Conservation (phyloP, 2,329 filamentous ascomycete species). For the Microsporum ferrugineum region DNA sequence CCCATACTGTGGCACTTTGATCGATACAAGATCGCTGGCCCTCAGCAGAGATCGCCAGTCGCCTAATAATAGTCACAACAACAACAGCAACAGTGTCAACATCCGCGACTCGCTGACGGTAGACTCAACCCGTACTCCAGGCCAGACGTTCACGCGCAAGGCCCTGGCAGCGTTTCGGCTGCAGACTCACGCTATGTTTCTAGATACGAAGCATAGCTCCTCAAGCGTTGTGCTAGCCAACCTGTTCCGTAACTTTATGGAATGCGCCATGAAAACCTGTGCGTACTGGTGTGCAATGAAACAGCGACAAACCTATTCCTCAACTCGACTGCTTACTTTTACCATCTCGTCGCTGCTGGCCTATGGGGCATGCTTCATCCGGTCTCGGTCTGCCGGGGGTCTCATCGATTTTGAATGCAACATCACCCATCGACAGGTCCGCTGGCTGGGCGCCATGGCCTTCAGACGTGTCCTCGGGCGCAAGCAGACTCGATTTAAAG, state of each 20-base stretch:
- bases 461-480: slow-evolving; percentile 56
- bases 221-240: slow-evolving; percentile 58
- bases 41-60: slow-evolving; percentile 52
- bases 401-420: slow-evolving; percentile 42
- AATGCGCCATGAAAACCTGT: slow-evolving; percentile 65
- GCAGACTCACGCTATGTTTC: slow-evolving; percentile 56
- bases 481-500: slow-evolving; percentile 59
- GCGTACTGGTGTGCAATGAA: slow-evolving; percentile 49
- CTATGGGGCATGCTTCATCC: slow-evolving; percentile 42
- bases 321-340: slow-evolving; percentile 40
- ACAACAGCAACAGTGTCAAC: slow-evolving; percentile 10
- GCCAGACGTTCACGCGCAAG: slow-evolving; percentile 69
- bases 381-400: not conserved
- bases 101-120: slow-evolving; percentile 66
- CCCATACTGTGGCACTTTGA: slow-evolving; percentile 75
- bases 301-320: slow-evolving; percentile 18
- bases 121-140: slow-evolving; percentile 59
- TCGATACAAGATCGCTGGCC: slow-evolving; percentile 63
- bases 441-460: slow-evolving; percentile 56
- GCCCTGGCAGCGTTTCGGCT: slow-evolving; percentile 65
- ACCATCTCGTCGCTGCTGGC: slow-evolving; percentile 45
- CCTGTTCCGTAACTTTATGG: slow-evolving; percentile 60
- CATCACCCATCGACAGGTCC: slow-evolving; percentile 49
- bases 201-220: slow-evolving; percentile 66
- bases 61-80: slow-evolving; percentile 20